Evolutionary conservation across 2,329 filamentous ascomycete species (phyloP).

Genomic region (Apiospora koreana): DNA sequence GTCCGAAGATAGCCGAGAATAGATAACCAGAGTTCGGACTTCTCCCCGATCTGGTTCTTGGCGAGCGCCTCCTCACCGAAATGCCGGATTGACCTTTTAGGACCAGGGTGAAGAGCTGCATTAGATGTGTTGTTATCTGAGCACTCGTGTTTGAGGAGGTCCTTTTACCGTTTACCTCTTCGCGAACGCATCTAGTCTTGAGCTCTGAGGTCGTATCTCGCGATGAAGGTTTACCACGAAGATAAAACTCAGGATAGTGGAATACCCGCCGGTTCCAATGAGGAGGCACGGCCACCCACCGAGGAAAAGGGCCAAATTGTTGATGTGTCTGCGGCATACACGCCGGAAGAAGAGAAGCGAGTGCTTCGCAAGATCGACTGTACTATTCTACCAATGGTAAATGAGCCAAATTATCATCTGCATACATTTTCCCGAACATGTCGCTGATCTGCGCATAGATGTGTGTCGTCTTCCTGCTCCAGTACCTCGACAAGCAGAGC

Average conservation of each 20-base stretch:
- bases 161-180: background rate
- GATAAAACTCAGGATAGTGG: background rate
- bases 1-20: background rate
- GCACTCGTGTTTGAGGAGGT: background rate
- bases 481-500: constrained; percentile 50
- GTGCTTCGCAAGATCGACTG: constrained; percentile 36
- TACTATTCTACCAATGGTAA: constrained; percentile 31
- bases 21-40: background rate
- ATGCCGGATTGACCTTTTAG: too few species aligned
- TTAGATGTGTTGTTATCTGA: background rate
- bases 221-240: background rate
- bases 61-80: background rate
- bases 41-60: background rate
- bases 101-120: background rate
- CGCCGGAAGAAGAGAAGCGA: constrained; percentile 32
- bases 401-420: background rate
- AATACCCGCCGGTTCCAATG: too few species aligned
- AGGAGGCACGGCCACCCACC: background rate
- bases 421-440: too few species aligned
- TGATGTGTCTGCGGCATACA: constrained; percentile 22
- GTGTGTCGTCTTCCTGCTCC: constrained; percentile 44
- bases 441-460: constrained; percentile 20
- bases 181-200: background rate
- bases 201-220: too few species aligned
- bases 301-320: constrained; percentile 13